Base-by-base conservation (phyloP, 2,329 filamentous ascomycete genomes). In the Cladosporium sp. region DNA sequence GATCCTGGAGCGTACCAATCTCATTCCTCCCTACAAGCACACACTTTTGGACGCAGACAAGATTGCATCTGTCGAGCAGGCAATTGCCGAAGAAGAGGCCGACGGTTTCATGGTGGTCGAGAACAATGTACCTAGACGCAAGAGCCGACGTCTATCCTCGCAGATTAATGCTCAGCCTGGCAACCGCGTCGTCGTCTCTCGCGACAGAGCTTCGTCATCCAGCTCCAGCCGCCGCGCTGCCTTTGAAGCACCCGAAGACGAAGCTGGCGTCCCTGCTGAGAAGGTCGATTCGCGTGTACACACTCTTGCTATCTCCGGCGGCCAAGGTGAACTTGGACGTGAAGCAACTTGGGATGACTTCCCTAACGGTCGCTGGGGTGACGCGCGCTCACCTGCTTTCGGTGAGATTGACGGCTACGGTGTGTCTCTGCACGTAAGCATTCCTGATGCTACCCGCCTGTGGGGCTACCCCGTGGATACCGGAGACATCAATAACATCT, bases 271-370 rank as follows among this genome's bases (percentile, higher is more conserved):
- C n/a, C 92, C 88, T 1, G 86, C 86, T 2, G 88, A 88, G 71
- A 87, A 72, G 65, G 81, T 94, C 73, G 93, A 94, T 76, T 76
- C 74, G 38, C 87, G 93, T 62, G 90, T 90, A 65, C 57, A 66
- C 36, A 95, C 92, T 0, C 85, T 98, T 11, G 92, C 93, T 32
- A 97, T 97, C 66, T 97, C 93, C 0, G 94, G 98, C 80, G 94
- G 95, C 6, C 91, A 97, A 74, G 95, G 94, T 28, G 86, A 91
- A 3, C 83, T 97, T 7, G 95, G 94, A 12, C 87, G 95, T 59
- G 94, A 98, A 82, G 95, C 95, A 38, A 99, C 95, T 0, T 99
- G 95, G 95, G 95, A 99, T 74, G 95, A 99, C 74, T 99, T 93
- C 78, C 94, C 94, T 69, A 98, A 98, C 81, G 95, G 94, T 32